Evolutionary conservation across 1,284 basidiomycete genomes (phyloP), one percentile per base, ranked within the genome.

Genomic region (Cryptococcus jaspeensis): DNA sequence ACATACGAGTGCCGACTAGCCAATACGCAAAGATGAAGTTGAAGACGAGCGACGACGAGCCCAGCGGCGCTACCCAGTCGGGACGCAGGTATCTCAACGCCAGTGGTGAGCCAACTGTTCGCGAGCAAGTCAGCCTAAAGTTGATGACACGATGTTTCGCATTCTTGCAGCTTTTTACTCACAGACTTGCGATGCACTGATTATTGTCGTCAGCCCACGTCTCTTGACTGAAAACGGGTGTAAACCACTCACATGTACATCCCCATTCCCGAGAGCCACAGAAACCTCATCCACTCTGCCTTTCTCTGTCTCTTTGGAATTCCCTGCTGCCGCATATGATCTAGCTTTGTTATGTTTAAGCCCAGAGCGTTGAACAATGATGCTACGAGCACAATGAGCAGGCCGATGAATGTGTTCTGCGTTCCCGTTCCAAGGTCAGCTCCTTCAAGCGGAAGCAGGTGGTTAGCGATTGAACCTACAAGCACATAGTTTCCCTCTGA

Each of bases 1-100:
- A 70, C 74, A 62, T 48, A 76, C 75, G 76, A 22, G 76, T 78
- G 5, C 77, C 77, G 22, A 79, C 73, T 12, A 79, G 70, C 70
- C 71, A 75, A 44, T 65, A 62, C n/a, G 78, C 78, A 50, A 79
- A 78, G 13, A 78, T 46, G 46, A 79, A 77, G 63, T 79, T 79
- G 73, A 79, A 78, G 20, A 79, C 69, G 23, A 79, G 66, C 1
- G 70, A 66, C 15, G 69, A 70, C 1, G 72, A 72, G 3, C 76
- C 75, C 0, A 79, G 66, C 1, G 78, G 78, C 11, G 78, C 78
- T 16, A 78, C 77, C 75, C 76, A 78, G 58, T 79, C 78, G 18
- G 76, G 73, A 3, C 78, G 72, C 6, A 79, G 62, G 59, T 77
- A 79, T 4, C 69, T 59, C 9, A 79, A 64, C 0, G 78, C 76